A percentile compares a stretch with the other conserved stretches of the same genome.
phyloP scores from a whole-genome alignment of 352 stramenopile genomes.

The Phytophthora pistaciae region DNA sequence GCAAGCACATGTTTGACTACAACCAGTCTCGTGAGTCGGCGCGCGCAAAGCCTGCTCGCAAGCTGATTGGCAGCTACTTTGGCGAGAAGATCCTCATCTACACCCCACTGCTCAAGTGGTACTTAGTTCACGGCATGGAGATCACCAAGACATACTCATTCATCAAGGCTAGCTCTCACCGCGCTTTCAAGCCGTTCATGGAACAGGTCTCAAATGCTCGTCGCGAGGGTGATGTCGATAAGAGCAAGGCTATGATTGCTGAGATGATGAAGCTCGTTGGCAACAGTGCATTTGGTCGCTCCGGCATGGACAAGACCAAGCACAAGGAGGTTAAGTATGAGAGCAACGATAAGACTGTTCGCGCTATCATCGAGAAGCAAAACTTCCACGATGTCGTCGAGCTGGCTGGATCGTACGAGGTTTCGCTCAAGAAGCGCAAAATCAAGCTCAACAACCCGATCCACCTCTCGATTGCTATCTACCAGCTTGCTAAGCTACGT shows the following conservation, averaged over 20 bases:
- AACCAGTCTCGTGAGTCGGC: constrained; percentile 11
- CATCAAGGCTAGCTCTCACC: constrained; percentile 26
- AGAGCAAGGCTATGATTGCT: constrained; percentile 26
- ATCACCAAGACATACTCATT: constrained; percentile 44
- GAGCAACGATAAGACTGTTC: constrained; percentile 4
- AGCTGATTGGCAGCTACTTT: constrained; percentile 52
- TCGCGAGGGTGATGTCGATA: constrained; percentile 31
- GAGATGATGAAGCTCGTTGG: constrained; percentile 31
- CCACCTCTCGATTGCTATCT: not conserved
- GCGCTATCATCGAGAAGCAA: constrained; percentile 9
- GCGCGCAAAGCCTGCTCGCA: constrained; percentile 23
- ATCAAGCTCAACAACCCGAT: not conserved
- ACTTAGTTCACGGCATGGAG: constrained; percentile 40
- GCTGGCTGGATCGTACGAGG: constrained; percentile 17
- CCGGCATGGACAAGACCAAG: constrained; percentile 24
- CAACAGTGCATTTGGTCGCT: constrained; percentile 23
- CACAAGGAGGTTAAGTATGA: constrained; percentile 27
- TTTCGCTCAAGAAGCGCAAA: constrained; percentile 7
- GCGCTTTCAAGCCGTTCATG: constrained; percentile 31
- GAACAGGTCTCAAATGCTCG: constrained; percentile 34
- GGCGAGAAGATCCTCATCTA: constrained; percentile 50
- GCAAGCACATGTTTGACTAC: constrained; percentile 1
- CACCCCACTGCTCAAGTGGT: constrained; percentile 49
- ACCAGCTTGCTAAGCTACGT: too few relatives aligned
- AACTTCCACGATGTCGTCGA: constrained; percentile 18